Conservation (phyloP, 768 basidiomycete genomes). For the Pisolithus microcarpus region DNA sequence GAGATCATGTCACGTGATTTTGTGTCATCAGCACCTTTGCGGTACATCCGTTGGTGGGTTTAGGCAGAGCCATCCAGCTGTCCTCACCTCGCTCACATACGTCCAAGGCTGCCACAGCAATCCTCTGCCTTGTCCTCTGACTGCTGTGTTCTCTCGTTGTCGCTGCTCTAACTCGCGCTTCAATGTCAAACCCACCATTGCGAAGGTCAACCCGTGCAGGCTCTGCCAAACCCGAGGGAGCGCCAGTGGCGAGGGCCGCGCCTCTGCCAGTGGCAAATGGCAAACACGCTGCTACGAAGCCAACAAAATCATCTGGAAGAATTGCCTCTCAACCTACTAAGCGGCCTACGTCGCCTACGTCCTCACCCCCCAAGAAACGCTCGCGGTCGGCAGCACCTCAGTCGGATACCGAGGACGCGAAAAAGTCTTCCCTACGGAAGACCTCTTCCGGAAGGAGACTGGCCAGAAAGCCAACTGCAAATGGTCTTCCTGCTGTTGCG, state of each 20-base stretch:
- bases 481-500: constrained; percentile 24
- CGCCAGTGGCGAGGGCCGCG: constrained; percentile 21
- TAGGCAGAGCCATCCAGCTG: background rate
- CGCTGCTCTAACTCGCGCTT: constrained; percentile 17
- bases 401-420: constrained; percentile 39
- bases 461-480: constrained; percentile 23
- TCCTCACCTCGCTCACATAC: background rate
- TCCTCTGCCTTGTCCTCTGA: background rate
- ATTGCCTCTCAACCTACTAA: constrained; percentile 30
- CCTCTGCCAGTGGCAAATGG: constrained; percentile 24
- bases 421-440: constrained; percentile 20
- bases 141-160: background rate
- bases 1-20: background rate
- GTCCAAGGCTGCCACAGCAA: background rate
- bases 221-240: constrained; percentile 35
- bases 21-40: background rate
- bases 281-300: constrained; percentile 30
- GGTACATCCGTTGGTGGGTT: background rate
- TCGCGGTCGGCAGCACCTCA: constrained; percentile 30
- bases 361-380: constrained; percentile 44
- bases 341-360: constrained; percentile 44
- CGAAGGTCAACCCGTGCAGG: constrained; percentile 49
- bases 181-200: constrained; percentile 30
- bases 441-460: constrained; percentile 21
- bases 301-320: constrained; percentile 15